phyloP scores from a whole-genome alignment of 192 early-diverging fungal genomes.

The Allomyces macrogynus region DNA sequence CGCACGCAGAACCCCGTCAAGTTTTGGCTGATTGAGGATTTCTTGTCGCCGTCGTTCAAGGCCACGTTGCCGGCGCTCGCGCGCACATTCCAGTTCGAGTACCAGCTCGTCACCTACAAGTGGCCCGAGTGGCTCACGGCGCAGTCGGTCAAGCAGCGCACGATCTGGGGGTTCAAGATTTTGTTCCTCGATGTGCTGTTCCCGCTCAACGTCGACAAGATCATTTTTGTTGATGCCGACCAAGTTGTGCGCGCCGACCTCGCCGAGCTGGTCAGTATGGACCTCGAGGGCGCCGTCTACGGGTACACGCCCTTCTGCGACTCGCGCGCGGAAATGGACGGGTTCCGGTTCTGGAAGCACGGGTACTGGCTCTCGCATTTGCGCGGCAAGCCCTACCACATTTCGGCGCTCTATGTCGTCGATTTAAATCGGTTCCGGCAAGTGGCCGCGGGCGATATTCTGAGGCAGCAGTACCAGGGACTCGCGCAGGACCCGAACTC shows the following conservation, averaged over 20 bases:
- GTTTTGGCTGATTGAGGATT: conserved; percentile 98
- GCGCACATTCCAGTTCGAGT: conserved; percentile 66
- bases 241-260: conserved; percentile 94
- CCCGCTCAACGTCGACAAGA: conserved; percentile 72
- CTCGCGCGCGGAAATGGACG: conserved; percentile 80
- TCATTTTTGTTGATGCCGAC: conserved; percentile 98
- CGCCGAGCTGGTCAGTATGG: conserved; percentile 79
- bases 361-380: conserved; percentile 91
- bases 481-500: conserved; percentile 70
- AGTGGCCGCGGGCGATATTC: conserved; percentile 77
- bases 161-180: conserved; percentile 99
- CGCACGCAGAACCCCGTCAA: conserved; percentile 78
- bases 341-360: conserved; percentile 90
- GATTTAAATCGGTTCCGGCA: conserved; percentile 81
- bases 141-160: conserved; percentile 87
- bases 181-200: conserved; percentile 95
- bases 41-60: conserved; percentile 90
- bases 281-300: conserved; percentile 81
- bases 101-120: conserved; percentile 92
- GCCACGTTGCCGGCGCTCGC: conserved; percentile 66
- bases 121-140: conserved; percentile 92
- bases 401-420: conserved; percentile 88
- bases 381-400: conserved; percentile 77
- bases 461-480: conserved; percentile 82
- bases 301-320: conserved; percentile 94